Conservation (phyloP, 2,329 filamentous ascomycete species). For the Blastomyces percursus region DNA sequence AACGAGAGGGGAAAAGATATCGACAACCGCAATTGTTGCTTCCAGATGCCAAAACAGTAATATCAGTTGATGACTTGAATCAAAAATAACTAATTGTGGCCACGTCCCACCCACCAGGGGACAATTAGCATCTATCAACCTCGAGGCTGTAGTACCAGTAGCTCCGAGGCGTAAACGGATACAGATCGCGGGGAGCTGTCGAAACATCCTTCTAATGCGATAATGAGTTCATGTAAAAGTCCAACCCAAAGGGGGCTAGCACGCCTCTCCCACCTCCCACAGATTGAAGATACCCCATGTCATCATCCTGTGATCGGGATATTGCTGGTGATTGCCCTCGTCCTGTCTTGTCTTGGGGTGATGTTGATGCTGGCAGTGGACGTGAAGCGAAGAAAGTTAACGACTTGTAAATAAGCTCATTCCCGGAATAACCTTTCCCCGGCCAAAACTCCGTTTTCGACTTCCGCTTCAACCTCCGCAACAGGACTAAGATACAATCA, state of each 20-base stretch:
- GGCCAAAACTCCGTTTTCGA: background rate
- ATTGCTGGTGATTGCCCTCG: too few relatives aligned
- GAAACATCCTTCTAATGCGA: background rate
- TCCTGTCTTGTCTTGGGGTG: too few relatives aligned
- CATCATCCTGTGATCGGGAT: too few relatives aligned
- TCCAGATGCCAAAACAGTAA: background rate
- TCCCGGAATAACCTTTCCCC: conserved; percentile 1
- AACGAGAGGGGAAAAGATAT: background rate
- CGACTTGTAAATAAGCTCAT: background rate
- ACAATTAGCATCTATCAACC: background rate
- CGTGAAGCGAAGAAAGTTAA: too few relatives aligned
- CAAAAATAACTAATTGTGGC: too few relatives aligned
- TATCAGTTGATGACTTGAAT: background rate
- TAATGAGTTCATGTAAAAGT: background rate
- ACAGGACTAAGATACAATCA: background rate
- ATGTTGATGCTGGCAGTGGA: too few relatives aligned
- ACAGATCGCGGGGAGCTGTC: background rate
- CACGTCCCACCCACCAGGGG: too few relatives aligned
- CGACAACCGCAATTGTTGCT: background rate
- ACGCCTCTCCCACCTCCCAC: too few relatives aligned
- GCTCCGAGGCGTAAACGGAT: too few relatives aligned
- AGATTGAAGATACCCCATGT: too few relatives aligned
- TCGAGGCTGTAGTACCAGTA: background rate
- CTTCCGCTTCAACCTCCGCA: background rate
- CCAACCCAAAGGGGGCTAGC: background rate